Conservation (phyloP, 192 early-diverging fungal species). For the Coemansia sp. region DNA sequence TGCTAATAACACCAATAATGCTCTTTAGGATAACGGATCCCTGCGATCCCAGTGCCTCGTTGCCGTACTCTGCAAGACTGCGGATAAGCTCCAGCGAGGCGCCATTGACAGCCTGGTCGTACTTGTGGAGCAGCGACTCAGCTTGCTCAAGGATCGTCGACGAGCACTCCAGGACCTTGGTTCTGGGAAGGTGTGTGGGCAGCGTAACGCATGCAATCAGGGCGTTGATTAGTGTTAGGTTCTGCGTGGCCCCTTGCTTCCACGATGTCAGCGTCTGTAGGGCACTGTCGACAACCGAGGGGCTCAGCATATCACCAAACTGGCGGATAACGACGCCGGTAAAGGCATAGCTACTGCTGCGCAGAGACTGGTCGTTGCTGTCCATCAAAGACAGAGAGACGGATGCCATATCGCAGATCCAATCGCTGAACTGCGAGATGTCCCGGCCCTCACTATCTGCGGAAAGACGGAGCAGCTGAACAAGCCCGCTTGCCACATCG, state of each 20-base stretch:
- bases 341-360: conserved; percentile 12
- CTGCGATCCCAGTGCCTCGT: neutral
- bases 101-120: neutral
- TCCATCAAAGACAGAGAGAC: neutral
- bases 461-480: conserved; percentile 13
- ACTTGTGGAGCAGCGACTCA: conserved; percentile 10
- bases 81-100: conserved; percentile 19
- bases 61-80: conserved; percentile 24
- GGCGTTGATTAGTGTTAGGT: conserved; percentile 10
- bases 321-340: conserved; percentile 12
- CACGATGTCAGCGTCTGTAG: conserved; percentile 8
- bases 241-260: conserved; percentile 4
- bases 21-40: conserved; percentile 8
- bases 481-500: conserved; percentile 10
- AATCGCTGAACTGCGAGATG: conserved; percentile 12
- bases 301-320: conserved; percentile 25
- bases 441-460: conserved; percentile 4
- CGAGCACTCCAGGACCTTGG: conserved; percentile 9
- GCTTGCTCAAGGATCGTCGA: conserved; percentile 6
- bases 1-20: conserved; percentile 20
- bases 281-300: neutral
- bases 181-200: conserved; percentile 14
- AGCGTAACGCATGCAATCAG: conserved; percentile 10
- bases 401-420: conserved; percentile 16
- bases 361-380: conserved; percentile 14